Evolutionary conservation across 1,284 basidiomycete genomes (phyloP), one percentile per base, ranked within the genome.

Genomic region (Chalciporus sp.): DNA sequence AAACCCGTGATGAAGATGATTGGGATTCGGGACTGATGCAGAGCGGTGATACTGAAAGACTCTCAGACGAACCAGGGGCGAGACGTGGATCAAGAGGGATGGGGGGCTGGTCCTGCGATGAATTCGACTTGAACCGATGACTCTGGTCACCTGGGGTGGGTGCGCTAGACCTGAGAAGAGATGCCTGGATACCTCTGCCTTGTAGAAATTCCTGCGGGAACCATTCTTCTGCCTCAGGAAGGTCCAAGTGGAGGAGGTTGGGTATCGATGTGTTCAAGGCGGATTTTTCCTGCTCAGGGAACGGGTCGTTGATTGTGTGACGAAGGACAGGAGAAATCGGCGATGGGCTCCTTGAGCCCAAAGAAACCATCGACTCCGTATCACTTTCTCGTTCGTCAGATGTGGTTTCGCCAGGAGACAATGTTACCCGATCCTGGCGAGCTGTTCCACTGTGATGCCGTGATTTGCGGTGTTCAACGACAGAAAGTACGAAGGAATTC

Each of bases 341-440:
- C 49, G 65, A 47, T 53, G 47, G 39, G 12, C 53, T 42, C 16
- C 31, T 26, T 19, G 51, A 50, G 7, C 60, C 60, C 2, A 62
- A 52, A 23, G 59, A 55, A 19, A 61, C 48, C 3, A 53, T 44
- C 31, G 54, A 45, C 40, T 70, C 70, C 16, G 67, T 64, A n/a
- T 60, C 61, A 57, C 63, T 69, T 39, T 61, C 64, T n/a, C 58
- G 57, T 46, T 62, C 57, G 43, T 74, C 69, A 23, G 68, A 6
- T 23, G 23, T 23, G 23, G 6, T 64, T 35, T 84, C 83, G 14
- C 77, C 77, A 17, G 69, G 68, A 4, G 88, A 86, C 10, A 90
- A 74, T 0, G 86, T 89, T 1, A 86, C 85, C 0, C 87, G 90
- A 66, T 90, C 88, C 41, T 82, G 78, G 5, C 88, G 83, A 9